Evolutionary conservation across 1,139 yeast species (phyloP).

Genomic region (Suhomyces wounanorum): DNA sequence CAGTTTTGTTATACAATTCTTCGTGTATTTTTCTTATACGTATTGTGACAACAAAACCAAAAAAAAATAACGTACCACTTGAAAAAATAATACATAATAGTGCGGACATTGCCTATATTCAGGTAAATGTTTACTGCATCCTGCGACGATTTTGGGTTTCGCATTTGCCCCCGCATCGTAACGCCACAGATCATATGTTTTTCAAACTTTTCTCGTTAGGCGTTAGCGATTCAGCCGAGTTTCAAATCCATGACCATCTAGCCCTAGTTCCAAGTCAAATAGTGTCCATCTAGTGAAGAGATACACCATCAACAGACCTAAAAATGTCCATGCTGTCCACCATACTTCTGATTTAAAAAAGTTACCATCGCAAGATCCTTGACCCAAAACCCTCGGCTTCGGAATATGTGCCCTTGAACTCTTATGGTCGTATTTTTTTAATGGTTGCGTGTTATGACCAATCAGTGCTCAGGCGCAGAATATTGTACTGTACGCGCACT

Average conservation of each 20-base stretch:
- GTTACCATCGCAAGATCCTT: background rate
- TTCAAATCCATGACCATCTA: background rate
- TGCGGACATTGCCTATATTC: background rate
- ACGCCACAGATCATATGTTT: background rate
- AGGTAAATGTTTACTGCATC: background rate
- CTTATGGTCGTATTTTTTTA: background rate
- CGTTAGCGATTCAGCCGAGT: background rate
- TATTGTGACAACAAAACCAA: background rate
- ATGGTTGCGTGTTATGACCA: background rate
- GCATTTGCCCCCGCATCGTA: background rate
- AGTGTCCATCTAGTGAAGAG: no score
- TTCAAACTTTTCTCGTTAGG: background rate
- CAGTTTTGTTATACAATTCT: background rate
- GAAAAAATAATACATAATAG: background rate
- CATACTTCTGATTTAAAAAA: background rate
- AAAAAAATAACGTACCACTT: background rate
- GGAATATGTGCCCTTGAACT: background rate
- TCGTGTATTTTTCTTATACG: background rate
- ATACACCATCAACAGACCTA: no score
- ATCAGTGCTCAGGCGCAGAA: background rate
- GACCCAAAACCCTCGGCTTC: background rate
- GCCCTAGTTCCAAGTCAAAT: no score
- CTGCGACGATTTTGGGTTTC: background rate
- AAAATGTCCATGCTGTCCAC: no score
- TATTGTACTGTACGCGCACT: background rate